Evolutionary conservation across 352 stramenopile genomes (phyloP).

Genomic region (Pythium grandisporangium): DNA sequence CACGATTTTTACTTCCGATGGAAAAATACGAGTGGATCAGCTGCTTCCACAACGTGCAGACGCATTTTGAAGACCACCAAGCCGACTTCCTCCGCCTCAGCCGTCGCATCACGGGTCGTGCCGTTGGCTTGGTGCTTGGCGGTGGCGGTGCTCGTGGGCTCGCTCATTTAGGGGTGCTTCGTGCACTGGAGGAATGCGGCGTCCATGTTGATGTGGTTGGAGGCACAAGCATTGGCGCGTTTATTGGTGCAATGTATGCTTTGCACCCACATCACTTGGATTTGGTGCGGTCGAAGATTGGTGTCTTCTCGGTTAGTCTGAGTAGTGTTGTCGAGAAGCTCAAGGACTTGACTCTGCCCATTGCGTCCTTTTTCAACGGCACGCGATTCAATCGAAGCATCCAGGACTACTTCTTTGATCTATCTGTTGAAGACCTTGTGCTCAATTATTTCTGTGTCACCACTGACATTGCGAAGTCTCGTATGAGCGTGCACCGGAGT

Average conservation of each 20-base stretch:
- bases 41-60: conserved; percentile 79
- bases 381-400: conserved; percentile 76
- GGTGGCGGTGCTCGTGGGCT: conserved; percentile 90
- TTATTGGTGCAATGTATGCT: conserved; percentile 77
- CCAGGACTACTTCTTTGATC: conserved; percentile 57
- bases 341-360: conserved; percentile 79
- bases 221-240: conserved; percentile 87
- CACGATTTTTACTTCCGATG: conserved; percentile 63
- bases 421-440: conserved; percentile 86
- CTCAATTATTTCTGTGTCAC: conserved; percentile 91
- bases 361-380: conserved; percentile 87
- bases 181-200: conserved; percentile 87
- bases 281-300: conserved; percentile 46
- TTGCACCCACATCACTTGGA: conserved; percentile 62
- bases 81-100: conserved; percentile 81
- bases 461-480: conserved; percentile 87
- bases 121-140: conserved; percentile 90
- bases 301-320: conserved; percentile 42
- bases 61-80: conserved; percentile 62
- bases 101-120: conserved; percentile 87
- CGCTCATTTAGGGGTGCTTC: conserved; percentile 91
- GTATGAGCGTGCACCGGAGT: conserved; percentile 81
- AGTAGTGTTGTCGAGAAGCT: conserved; percentile 73
- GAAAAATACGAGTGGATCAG: conserved; percentile 85
- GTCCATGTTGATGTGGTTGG: conserved; percentile 92